Percentiles rank a stretch among this genome's conserved stretches.
These are phyloP conservation scores for Taiozyma onychis DNA, from an alignment of 1,139 yeast species.

Conservation along the genomic window DNA sequence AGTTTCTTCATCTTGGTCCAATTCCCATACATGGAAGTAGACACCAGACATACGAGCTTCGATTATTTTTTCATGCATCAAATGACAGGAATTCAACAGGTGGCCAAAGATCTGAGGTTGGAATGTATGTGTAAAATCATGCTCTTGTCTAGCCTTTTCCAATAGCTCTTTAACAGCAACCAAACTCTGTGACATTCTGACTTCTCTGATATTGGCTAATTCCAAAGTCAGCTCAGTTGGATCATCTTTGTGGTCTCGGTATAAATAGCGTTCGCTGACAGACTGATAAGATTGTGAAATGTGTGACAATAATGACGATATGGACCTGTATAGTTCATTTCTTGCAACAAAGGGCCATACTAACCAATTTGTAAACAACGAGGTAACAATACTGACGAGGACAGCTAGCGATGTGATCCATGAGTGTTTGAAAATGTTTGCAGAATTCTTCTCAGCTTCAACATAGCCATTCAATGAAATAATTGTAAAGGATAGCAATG, in stretches of 20 bases:
- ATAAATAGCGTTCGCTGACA: slow-evolving; percentile 41
- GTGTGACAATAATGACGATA: slow-evolving; percentile 35
- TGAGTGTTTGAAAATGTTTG: slow-evolving; percentile 29
- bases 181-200: slow-evolving; percentile 39
- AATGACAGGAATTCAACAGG: slow-evolving; percentile 34
- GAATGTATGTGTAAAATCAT: slow-evolving; percentile 27
- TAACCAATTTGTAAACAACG: slow-evolving; percentile 38
- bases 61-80: slow-evolving; percentile 35
- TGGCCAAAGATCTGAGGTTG: slow-evolving; percentile 25
- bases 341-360: slow-evolving; percentile 46
- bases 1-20: slow-evolving; percentile 31
- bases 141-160: slow-evolving; percentile 33
- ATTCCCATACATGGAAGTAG: slow-evolving; percentile 41
- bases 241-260: slow-evolving; percentile 39
- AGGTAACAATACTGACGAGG: slow-evolving; percentile 32
- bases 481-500: slow-evolving; percentile 35
- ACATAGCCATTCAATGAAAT: slow-evolving; percentile 30
- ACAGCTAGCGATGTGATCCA: slow-evolving; percentile 38
- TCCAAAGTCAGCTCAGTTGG: slow-evolving; percentile 39
- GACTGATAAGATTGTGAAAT: slow-evolving; percentile 41
- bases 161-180: slow-evolving; percentile 35
- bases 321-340: slow-evolving; percentile 35
- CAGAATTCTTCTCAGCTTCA: slow-evolving; percentile 16
- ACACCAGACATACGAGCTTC: slow-evolving; percentile 44
- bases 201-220: slow-evolving; percentile 41